These are phyloP conservation scores for Kalanchoe fedtschenkoi DNA, from an alignment of 164 flowering plant genomes.

Conservation along the genomic window DNA sequence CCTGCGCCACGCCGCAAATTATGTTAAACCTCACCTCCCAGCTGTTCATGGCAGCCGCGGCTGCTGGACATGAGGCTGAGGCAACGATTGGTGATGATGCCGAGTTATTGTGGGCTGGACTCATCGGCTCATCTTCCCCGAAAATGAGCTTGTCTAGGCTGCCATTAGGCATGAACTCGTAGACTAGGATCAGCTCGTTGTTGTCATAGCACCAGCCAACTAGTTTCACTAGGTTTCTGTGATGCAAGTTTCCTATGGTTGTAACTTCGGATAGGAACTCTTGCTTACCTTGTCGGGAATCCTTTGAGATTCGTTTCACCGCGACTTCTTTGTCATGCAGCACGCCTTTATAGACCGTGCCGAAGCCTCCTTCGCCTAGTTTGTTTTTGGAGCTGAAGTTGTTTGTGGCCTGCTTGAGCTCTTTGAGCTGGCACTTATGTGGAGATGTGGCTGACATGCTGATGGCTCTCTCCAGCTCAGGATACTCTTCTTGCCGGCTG, in stretches of 20 bases:
- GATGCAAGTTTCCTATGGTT: conserved; percentile 31
- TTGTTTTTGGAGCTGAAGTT: conserved; percentile 22
- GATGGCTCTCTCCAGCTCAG: conserved; percentile 21
- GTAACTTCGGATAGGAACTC: conserved; percentile 38
- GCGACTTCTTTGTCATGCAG: conserved; percentile 22
- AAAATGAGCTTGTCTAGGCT: conserved; percentile 37
- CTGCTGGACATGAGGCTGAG: neutral
- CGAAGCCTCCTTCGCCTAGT: conserved; percentile 41
- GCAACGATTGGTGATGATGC: neutral
- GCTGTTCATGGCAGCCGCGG: neutral
- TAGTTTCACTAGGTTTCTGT: conserved; percentile 29
- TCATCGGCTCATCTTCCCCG: neutral
- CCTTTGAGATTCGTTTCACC: conserved; percentile 28
- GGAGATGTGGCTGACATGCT: conserved; percentile 27
- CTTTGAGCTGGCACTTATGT: conserved; percentile 21
- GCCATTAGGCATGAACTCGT: conserved; percentile 48
- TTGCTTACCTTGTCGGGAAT: conserved; percentile 18
- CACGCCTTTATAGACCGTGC: conserved; percentile 30
- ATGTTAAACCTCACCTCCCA: conserved; percentile 32
- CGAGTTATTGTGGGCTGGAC: neutral
- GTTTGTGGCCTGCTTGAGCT: conserved; percentile 27
- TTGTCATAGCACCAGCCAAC: conserved; percentile 35
- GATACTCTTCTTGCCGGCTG: conserved; percentile 11
- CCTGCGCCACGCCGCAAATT: conserved; percentile 31
- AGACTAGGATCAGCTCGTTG: conserved; percentile 28